Evolutionary conservation across 257 asterid species (phyloP).

Genomic region (Ballota nigra): DNA sequence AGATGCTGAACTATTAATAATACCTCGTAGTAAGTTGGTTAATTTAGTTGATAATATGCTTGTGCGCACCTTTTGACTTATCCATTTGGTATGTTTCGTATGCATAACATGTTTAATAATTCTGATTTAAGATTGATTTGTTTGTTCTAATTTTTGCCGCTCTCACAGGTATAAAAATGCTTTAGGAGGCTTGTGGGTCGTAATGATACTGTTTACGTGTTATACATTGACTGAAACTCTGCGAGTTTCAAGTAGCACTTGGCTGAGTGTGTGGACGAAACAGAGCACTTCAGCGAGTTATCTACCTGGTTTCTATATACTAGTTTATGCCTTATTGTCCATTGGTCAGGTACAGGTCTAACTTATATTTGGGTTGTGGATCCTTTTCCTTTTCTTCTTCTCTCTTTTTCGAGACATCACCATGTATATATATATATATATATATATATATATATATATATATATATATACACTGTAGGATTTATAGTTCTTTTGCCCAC

Average conservation of each 20-base stretch:
- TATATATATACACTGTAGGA: neutral
- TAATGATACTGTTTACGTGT: constrained; percentile 58
- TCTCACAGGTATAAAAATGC: constrained; percentile 63
- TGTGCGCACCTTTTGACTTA: neutral
- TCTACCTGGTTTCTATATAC: constrained; percentile 64
- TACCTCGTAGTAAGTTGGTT: neutral
- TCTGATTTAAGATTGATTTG: neutral
- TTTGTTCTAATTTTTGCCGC: neutral
- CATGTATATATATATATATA: neutral
- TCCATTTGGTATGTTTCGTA: neutral
- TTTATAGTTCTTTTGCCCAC: neutral
- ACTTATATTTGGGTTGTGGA: neutral
- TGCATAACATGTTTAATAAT: neutral
- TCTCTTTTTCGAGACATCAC: neutral
- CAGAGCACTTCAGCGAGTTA: constrained; percentile 50
- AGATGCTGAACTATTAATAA: neutral
- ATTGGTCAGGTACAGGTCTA: constrained; percentile 52
- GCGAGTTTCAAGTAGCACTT: constrained; percentile 84
- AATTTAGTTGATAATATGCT: neutral
- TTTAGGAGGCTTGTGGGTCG: constrained; percentile 87
- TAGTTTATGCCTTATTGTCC: constrained; percentile 76
- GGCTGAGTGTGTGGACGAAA: constrained; percentile 93
- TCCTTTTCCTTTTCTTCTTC: neutral
- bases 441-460: neutral
- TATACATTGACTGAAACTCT: constrained; percentile 67